Evolutionary conservation across 495 filamentous ascomycete genomes (phyloP).

Genomic region (Aspergillus diversus): DNA sequence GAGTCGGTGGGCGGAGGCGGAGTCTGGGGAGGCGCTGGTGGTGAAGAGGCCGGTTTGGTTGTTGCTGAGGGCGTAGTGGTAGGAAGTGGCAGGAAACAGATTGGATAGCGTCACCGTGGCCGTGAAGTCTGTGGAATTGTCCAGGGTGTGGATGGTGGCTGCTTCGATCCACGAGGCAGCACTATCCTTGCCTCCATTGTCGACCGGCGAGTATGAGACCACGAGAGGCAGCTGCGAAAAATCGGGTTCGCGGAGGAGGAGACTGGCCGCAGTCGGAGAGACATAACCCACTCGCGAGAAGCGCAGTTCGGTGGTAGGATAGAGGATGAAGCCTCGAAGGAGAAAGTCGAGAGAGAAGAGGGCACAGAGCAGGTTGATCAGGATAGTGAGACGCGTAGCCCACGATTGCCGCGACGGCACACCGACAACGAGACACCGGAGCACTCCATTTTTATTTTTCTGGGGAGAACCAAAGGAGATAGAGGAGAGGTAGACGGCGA

Average conservation of each 20-base stretch:
- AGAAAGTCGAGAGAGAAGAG: conserved; percentile 73
- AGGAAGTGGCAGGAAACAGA: conserved; percentile 64
- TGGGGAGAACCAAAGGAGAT: conserved; percentile 46
- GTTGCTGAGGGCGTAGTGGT: conserved; percentile 82
- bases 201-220: conserved; percentile 60
- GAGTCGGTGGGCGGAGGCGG: conserved; percentile 63
- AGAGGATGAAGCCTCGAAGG: conserved; percentile 65
- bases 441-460: conserved; percentile 25
- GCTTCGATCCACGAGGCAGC: conserved; percentile 64
- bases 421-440: conserved; percentile 74
- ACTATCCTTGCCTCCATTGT: conserved; percentile 7
- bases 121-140: conserved; percentile 82
- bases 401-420: conserved; percentile 64
- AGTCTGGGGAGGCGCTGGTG: conserved; percentile 70
- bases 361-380: conserved; percentile 70
- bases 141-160: conserved; percentile 64
- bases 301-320: conserved; percentile 73
- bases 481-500: conserved; percentile 73
- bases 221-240: conserved; percentile 71
- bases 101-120: conserved; percentile 58
- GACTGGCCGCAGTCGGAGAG: conserved; percentile 74
- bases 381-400: conserved; percentile 63
- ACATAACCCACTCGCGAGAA: conserved; percentile 87
- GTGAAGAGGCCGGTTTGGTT: conserved; percentile 77
- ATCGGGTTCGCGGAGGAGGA: conserved; percentile 85